A percentile compares a stretch with the other conserved stretches of the same genome.
phyloP scores from a whole-genome alignment of 1,284 basidiomycete genomes.

The Fomitopsis betulina region DNA sequence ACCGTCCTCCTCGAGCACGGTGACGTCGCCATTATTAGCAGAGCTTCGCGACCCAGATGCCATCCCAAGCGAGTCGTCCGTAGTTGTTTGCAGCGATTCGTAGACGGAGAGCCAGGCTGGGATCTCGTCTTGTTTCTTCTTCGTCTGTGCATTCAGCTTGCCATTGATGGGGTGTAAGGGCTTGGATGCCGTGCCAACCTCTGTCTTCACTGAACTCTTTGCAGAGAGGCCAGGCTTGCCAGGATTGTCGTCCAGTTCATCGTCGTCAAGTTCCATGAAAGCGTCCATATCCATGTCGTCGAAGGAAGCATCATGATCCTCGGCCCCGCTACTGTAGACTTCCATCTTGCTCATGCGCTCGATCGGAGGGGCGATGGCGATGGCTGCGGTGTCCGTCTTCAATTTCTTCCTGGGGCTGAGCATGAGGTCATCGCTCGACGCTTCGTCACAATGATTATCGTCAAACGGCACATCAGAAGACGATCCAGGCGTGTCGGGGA shows the following conservation, averaged over 20 bases:
- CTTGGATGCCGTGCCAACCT: slow-evolving; percentile 24
- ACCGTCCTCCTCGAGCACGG: slow-evolving; percentile 74
- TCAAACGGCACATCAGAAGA: slow-evolving; percentile 52
- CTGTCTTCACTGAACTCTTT: slow-evolving; percentile 14
- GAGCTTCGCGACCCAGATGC: slow-evolving; percentile 29
- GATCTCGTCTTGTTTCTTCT: slow-evolving; percentile 44
- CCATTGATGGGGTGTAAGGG: slow-evolving; percentile 18
- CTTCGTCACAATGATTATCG: slow-evolving; percentile 34
- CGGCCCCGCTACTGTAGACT: slow-evolving; percentile 49
- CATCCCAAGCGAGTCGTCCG: slow-evolving; percentile 51
- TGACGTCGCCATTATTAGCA: slow-evolving; percentile 41
- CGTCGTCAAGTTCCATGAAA: slow-evolving; percentile 41
- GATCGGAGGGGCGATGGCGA: slow-evolving; percentile 50
- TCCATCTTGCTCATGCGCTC: slow-evolving; percentile 53
- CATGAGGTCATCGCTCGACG: slow-evolving; percentile 50
- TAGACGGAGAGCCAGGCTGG: slow-evolving; percentile 78
- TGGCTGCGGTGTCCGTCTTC: slow-evolving; percentile 38
- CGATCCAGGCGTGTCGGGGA: slow-evolving; percentile 29
- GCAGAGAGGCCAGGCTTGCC: slow-evolving; percentile 22
- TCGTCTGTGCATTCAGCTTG: slow-evolving; percentile 18
- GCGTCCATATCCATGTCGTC: slow-evolving; percentile 58
- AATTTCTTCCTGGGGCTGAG: slow-evolving; percentile 69
- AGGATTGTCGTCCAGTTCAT: slow-evolving; percentile 22
- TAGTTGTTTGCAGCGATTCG: slow-evolving; percentile 58
- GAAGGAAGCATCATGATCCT: slow-evolving; percentile 40